These are phyloP conservation scores for Chytriomyces confervae DNA, from an alignment of 192 early-diverging fungal species.

Conservation along the genomic window DNA sequence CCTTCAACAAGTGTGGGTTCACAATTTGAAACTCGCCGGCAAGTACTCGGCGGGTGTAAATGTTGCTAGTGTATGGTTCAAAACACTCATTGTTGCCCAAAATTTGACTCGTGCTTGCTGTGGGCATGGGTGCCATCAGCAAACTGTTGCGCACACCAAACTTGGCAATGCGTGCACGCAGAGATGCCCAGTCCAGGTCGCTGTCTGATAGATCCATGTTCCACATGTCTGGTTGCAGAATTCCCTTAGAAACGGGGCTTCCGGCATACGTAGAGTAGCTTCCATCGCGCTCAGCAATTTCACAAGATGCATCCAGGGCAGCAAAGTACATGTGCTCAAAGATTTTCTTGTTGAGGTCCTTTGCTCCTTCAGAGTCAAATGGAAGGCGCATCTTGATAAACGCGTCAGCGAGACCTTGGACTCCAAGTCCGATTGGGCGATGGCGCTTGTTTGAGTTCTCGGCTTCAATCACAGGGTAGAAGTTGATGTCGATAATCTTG, in stretches of 20 bases:
- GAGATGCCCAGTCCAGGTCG: slow-evolving; percentile 84
- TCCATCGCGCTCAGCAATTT: slow-evolving; percentile 81
- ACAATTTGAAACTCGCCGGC: slow-evolving; percentile 99
- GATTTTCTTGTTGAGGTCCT: slow-evolving; percentile 81
- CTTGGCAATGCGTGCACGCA: slow-evolving; percentile 78
- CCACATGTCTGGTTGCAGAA: slow-evolving; percentile 97
- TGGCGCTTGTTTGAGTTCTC: slow-evolving; percentile 89
- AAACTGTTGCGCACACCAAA: slow-evolving; percentile 93
- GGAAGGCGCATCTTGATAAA: slow-evolving; percentile 95
- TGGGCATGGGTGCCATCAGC: slow-evolving; percentile 97
- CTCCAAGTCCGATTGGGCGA: slow-evolving; percentile 97
- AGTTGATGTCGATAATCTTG: slow-evolving; percentile 97
- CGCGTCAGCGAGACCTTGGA: slow-evolving; percentile 96
- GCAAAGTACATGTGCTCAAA: slow-evolving; percentile 98
- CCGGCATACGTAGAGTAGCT: slow-evolving; percentile 88
- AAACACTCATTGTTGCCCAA: slow-evolving; percentile 98
- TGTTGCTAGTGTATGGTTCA: slow-evolving; percentile 80
- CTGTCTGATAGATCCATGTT: slow-evolving; percentile 64
- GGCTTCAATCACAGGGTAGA: slow-evolving; percentile 92
- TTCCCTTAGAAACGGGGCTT: slow-evolving; percentile 86
- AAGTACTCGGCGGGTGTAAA: slow-evolving; percentile 95
- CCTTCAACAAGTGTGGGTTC: slow-evolving; percentile 94
- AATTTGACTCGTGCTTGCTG: slow-evolving; percentile 96
- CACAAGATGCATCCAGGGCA: slow-evolving; percentile 89
- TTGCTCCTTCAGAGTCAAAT: slow-evolving; percentile 88